Evolutionary conservation across 2,329 filamentous ascomycete species (phyloP).

Genomic region (Plenodomus lindquistii): DNA sequence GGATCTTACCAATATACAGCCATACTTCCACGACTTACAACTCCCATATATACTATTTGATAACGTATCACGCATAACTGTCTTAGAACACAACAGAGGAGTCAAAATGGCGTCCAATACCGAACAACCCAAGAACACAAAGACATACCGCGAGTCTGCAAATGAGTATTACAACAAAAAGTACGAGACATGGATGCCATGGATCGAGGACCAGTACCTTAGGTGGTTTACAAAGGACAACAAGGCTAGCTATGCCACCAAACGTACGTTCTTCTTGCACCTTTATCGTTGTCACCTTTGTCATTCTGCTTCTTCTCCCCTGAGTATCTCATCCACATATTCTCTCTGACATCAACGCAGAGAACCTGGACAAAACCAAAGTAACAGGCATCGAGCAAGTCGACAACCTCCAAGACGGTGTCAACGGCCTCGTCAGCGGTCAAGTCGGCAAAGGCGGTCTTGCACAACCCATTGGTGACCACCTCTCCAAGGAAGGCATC

Average conservation of each 20-base stretch:
- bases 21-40: no score
- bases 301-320: not conserved
- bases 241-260: slow-evolving; percentile 72
- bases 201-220: slow-evolving; percentile 74
- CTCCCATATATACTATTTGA: no score
- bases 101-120: slow-evolving; percentile 5
- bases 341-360: slow-evolving; percentile 44
- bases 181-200: slow-evolving; percentile 76
- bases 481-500: slow-evolving; percentile 65
- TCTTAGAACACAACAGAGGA: not conserved
- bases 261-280: slow-evolving; percentile 54
- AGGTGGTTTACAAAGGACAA: slow-evolving; percentile 76
- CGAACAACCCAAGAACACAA: slow-evolving; percentile 7
- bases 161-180: slow-evolving; percentile 67
- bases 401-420: slow-evolving; percentile 69
- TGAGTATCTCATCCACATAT: no score
- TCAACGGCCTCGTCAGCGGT: slow-evolving; percentile 64
- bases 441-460: slow-evolving; percentile 72
- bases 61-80: not conserved
- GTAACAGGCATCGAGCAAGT: slow-evolving; percentile 69
- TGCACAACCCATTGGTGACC: slow-evolving; percentile 65
- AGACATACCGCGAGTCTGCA: slow-evolving; percentile 38
- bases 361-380: slow-evolving; percentile 70
- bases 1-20: no score
- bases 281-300: not conserved